Evolutionary conservation across 2,329 filamentous ascomycete species (phyloP).

Genomic region (Paecilomyces fulvus): DNA sequence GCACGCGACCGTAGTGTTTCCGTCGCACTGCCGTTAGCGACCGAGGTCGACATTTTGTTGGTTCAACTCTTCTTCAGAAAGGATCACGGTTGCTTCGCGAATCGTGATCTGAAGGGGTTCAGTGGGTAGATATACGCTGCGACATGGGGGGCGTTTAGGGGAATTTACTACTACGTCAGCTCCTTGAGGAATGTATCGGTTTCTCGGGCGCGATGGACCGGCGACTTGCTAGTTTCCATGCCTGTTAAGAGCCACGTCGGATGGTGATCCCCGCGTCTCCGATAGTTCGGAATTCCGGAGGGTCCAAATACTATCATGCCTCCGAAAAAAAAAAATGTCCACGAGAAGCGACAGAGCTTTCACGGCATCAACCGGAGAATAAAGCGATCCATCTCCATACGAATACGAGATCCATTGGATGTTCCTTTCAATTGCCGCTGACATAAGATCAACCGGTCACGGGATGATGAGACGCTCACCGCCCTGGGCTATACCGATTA

Average conservation of each 20-base stretch:
- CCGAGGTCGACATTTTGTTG: conserved; percentile 22
- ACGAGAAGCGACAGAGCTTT: not conserved
- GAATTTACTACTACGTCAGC: not conserved
- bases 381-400: too few relatives aligned
- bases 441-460: not conserved
- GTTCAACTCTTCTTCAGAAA: conserved; percentile 1
- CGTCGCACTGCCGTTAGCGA: conserved; percentile 17
- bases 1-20: conserved; percentile 25
- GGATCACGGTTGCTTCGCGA: not conserved
- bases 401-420: not conserved
- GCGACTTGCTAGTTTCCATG: not conserved
- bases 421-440: not conserved
- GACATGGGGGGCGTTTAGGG: not conserved
- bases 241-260: not conserved
- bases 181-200: conserved; percentile 10
- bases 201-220: not conserved
- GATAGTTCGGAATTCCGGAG: not conserved
- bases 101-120: not conserved
- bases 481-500: not conserved
- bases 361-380: not conserved
- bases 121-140: not conserved
- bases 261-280: not conserved
- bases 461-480: not conserved
- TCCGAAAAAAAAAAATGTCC: not conserved
- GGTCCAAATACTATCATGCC: not conserved